Percentiles rank a stretch among this genome's conserved stretches.
Evolutionary conservation across 305 asterid genomes (phyloP).

Genomic region (Euphrasia arctica): DNA sequence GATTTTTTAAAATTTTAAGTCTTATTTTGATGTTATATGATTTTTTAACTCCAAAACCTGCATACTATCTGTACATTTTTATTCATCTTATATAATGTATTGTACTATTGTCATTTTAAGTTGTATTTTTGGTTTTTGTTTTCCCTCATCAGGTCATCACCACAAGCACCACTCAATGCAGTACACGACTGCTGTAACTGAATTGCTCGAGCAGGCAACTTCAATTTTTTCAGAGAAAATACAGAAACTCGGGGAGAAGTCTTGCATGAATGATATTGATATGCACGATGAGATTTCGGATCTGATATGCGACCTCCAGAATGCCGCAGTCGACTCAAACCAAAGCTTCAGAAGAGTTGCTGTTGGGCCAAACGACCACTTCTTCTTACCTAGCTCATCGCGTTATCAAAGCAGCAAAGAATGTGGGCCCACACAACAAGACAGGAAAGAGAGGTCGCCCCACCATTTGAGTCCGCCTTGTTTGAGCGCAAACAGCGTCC

Average conservation of each 20-base stretch:
- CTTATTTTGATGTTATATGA: background rate
- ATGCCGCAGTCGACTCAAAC: conserved; percentile 77
- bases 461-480: conserved; percentile 44
- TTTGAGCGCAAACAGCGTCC: conserved; percentile 69
- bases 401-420: conserved; percentile 45
- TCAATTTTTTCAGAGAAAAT: conserved; percentile 53
- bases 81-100: too few relatives aligned
- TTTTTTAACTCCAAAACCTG: background rate
- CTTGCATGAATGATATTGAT: conserved; percentile 40
- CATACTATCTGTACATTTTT: background rate
- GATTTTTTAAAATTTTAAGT: background rate
- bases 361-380: conserved; percentile 71
- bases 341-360: conserved; percentile 85
- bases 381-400: conserved; percentile 74
- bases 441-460: conserved; percentile 50
- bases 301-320: conserved; percentile 88
- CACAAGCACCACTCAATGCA: conserved; percentile 43
- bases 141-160: conserved; percentile 49
- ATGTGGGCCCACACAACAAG: conserved; percentile 36
- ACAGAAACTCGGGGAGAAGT: conserved; percentile 53
- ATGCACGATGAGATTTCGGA: conserved; percentile 54
- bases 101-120: too few relatives aligned
- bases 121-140: background rate
- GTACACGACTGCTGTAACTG: conserved; percentile 51
- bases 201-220: conserved; percentile 63